These are phyloP conservation scores for Rhizopus delemar DNA, from an alignment of 371 early-diverging fungal species.

Conservation along the genomic window DNA sequence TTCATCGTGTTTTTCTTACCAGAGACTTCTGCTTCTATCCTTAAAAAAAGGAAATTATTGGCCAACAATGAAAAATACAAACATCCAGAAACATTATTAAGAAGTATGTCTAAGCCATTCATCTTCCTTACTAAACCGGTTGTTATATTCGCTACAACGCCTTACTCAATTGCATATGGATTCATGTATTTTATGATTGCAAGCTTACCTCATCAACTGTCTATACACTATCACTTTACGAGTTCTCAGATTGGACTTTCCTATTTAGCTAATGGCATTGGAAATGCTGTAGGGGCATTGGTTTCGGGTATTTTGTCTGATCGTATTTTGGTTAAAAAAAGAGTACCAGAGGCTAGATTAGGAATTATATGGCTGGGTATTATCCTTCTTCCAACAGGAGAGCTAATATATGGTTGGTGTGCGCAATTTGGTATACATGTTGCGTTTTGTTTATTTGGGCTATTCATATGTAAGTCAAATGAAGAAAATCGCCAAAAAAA, in stretches of 20 bases:
- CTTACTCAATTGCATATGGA: slow-evolving; percentile 57
- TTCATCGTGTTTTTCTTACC: slow-evolving; percentile 65
- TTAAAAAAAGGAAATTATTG: slow-evolving; percentile 15
- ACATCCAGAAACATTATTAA: slow-evolving; percentile 20
- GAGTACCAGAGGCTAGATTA: slow-evolving; percentile 34
- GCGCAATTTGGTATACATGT: slow-evolving; percentile 29
- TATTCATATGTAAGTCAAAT: slow-evolving; percentile 42
- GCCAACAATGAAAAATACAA: not conserved
- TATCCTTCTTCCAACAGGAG: slow-evolving; percentile 35
- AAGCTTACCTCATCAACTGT: slow-evolving; percentile 36
- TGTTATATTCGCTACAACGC: slow-evolving; percentile 49
- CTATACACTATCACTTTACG: slow-evolving; percentile 27
- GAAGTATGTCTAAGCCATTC: slow-evolving; percentile 43
- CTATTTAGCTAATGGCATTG: slow-evolving; percentile 47
- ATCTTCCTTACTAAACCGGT: slow-evolving; percentile 44
- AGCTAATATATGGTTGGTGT: slow-evolving; percentile 53
- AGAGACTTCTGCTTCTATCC: slow-evolving; percentile 52
- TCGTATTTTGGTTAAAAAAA: slow-evolving; percentile 21
- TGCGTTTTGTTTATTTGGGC: slow-evolving; percentile 27
- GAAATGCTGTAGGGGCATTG: slow-evolving; percentile 49
- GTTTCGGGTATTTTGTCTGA: slow-evolving; percentile 47
- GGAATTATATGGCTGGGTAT: slow-evolving; percentile 48
- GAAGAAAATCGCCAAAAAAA: not conserved
- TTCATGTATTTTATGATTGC: slow-evolving; percentile 53
- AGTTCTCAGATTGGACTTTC: slow-evolving; percentile 48